Evolutionary conservation across 2,329 filamentous ascomycete genomes (phyloP), one percentile per base, ranked within the genome.

Genomic region (Colletotrichum sp.): DNA sequence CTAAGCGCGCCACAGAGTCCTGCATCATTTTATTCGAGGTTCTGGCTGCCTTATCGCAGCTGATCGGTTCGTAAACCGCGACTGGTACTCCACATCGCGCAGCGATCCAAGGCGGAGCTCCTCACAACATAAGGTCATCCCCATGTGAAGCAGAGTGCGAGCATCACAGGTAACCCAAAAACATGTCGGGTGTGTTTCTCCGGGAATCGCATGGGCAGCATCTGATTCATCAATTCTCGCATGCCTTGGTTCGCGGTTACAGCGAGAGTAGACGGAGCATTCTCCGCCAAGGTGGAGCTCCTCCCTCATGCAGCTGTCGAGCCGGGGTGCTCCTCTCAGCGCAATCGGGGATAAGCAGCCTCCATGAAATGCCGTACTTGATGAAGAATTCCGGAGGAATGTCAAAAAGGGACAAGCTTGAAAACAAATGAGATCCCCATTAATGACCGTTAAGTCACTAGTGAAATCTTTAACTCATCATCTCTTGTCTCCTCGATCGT

Each of bases 161-260:
- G n/a, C 4, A 52, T 21, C n/a, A 12, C 18, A 49, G 5, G n/a
- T 13, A 21, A 52, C 2, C 2, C n/a, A 1, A 21, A 21, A 4
- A 2, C 0, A 13, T 52, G 3, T 0, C 44, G n/a, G 44, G 10
- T 8, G n/a, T 7, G 1, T 52, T 24, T 21, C n/a, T 21, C 44
- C n/a, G 10, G 1, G n/a, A 52, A 21, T 52, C 3, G 12, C 6
- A 8, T 13, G n/a, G 6, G 2, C 2, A 13, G 44, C 10, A 52
- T 21, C 10, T 52, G 10, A 13, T 52, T 52, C 44, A 13, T 52
- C n/a, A 13, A 52, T 12, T n/a, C 9, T 49, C n/a, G 5, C 12
- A 21, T 21, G 6, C 10, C 44, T 52, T 52, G n/a, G 44, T 52
- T 18, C 16, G 39, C 39, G 0, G 18, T 49, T 8, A 9, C 44